Conservation (phyloP, 108 stramenopile genomes). For the Cyclotella atomus region DNA sequence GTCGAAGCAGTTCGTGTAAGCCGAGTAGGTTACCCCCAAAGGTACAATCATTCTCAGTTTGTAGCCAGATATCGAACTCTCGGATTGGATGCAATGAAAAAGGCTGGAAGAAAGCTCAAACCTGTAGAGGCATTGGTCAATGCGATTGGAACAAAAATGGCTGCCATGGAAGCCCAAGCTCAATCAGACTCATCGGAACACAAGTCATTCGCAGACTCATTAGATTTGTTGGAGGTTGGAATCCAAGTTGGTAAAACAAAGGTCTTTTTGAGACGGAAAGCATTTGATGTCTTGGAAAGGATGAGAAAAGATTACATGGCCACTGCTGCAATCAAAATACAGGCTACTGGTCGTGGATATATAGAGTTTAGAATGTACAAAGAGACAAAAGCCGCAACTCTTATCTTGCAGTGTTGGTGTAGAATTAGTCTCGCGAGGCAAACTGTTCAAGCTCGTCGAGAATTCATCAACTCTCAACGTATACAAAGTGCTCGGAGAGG, state of each 20-base stretch:
- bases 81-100: conserved; percentile 47
- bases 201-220: neutral
- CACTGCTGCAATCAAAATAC: conserved; percentile 48
- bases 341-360: conserved; percentile 50
- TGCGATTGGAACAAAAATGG: conserved; percentile 36
- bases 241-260: conserved; percentile 73
- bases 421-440: conserved; percentile 32
- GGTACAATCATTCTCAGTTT: conserved; percentile 59
- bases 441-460: conserved; percentile 32
- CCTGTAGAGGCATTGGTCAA: conserved; percentile 54
- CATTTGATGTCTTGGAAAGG: conserved; percentile 65
- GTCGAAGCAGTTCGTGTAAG: conserved; percentile 73
- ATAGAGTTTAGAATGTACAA: conserved; percentile 24
- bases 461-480: conserved; percentile 25
- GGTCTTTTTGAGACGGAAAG: conserved; percentile 65
- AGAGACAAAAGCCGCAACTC: conserved; percentile 14
- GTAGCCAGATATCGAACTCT: conserved; percentile 51
- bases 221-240: conserved; percentile 40
- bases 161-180: neutral
- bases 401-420: conserved; percentile 44
- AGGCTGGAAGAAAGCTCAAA: conserved; percentile 53
- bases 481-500: conserved; percentile 40
- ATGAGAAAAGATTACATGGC: conserved; percentile 40
- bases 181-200: conserved; percentile 6
- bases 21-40: conserved; percentile 71